These are phyloP conservation scores for Rhinocladiella mackenziei DNA, from an alignment of 2,329 filamentous ascomycete genomes.

Conservation along the genomic window DNA sequence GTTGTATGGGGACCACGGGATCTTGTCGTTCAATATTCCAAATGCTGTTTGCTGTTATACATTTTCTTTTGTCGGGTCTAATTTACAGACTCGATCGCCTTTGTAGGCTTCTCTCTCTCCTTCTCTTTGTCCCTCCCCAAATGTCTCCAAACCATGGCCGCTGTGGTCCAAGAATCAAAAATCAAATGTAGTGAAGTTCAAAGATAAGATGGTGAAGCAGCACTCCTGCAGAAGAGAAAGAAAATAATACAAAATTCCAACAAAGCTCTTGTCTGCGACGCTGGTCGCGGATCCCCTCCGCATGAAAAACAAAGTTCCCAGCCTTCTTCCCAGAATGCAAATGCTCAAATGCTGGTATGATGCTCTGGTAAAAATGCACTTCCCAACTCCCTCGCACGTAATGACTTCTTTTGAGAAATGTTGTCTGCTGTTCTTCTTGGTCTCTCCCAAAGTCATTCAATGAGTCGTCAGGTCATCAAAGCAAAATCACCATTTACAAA, in stretches of 20 bases:
- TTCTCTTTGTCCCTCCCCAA: slow-evolving; percentile 3
- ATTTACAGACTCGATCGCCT: slow-evolving; percentile 15
- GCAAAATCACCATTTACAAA: slow-evolving; percentile 11
- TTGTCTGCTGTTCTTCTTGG: not conserved
- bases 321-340: slow-evolving; percentile 4
- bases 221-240: slow-evolving; percentile 17
- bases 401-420: not conserved
- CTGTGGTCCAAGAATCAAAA: slow-evolving; percentile 11
- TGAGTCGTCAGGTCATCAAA: slow-evolving; percentile 21
- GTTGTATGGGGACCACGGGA: slow-evolving; percentile 1
- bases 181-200: slow-evolving; percentile 10
- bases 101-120: too few species aligned
- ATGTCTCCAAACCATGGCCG: slow-evolving; percentile 12
- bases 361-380: not conserved
- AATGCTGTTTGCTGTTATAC: slow-evolving; percentile 13
- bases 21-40: slow-evolving; percentile 1
- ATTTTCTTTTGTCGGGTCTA: slow-evolving; percentile 5
- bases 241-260: slow-evolving; percentile 7
- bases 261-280: slow-evolving; percentile 9
- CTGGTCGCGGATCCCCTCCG: slow-evolving; percentile 4
- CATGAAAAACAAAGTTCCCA: slow-evolving; percentile 1
- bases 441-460: slow-evolving; percentile 5
- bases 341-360: not conserved
- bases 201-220: slow-evolving; percentile 8
- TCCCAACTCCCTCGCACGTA: not conserved